These are phyloP conservation scores for Polytrichum formosum DNA, from an alignment of 225 moss, liverwort and hornwort species.

Conservation along the genomic window DNA sequence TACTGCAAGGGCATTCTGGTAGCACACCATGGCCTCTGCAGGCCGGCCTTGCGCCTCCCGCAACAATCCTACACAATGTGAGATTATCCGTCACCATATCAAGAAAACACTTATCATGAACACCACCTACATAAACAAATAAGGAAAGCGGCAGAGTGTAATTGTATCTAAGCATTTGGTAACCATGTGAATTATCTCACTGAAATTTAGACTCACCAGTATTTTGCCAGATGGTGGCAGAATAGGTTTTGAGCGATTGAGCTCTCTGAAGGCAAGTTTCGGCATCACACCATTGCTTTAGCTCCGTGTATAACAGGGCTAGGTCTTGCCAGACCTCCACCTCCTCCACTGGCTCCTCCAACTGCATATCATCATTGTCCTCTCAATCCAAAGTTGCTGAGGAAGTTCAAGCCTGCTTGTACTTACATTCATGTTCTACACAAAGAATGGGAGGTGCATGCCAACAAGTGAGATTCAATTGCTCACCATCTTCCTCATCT, in stretches of 20 bases:
- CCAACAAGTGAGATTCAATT: neutral
- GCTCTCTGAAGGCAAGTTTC: constrained; percentile 85
- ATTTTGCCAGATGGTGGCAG: constrained; percentile 67
- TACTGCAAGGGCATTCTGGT: constrained; percentile 71
- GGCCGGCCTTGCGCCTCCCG: constrained; percentile 61
- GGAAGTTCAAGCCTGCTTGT: too few species aligned
- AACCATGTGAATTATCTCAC: too few species aligned
- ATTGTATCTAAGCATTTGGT: too few species aligned
- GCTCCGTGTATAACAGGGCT: constrained; percentile 65
- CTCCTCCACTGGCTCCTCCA: constrained; percentile 50
- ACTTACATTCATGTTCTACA: too few species aligned
- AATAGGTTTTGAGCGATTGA: constrained; percentile 42
- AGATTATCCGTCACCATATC: neutral
- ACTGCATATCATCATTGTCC: constrained; percentile 30
- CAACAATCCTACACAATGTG: constrained; percentile 33
- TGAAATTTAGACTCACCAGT: constrained; percentile 38
- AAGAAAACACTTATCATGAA: neutral
- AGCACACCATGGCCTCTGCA: constrained; percentile 61
- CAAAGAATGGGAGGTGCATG: too few species aligned
- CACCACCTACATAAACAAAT: too few species aligned
- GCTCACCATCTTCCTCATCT: constrained; percentile 25
- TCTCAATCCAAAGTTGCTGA: neutral
- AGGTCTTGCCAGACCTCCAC: constrained; percentile 89
- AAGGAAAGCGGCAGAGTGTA: too few species aligned
- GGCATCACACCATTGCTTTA: constrained; percentile 87